Percentiles rank a stretch among this genome's conserved stretches.
phyloP scores from a whole-genome alignment of 495 filamentous ascomycete genomes.

The Penicillium cinerascens region DNA sequence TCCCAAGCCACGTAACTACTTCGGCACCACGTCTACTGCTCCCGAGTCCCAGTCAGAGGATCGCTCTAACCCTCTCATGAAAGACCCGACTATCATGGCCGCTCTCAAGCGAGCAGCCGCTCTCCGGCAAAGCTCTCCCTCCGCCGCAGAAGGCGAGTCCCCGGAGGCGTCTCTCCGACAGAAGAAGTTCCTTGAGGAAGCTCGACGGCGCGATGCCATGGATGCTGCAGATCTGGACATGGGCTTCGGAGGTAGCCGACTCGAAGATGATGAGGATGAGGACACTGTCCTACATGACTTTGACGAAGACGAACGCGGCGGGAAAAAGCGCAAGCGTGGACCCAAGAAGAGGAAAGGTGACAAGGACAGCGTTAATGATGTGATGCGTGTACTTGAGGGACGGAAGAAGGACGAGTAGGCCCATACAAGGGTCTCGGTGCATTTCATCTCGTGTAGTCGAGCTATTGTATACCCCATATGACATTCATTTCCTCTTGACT shows the following conservation, averaged over 20 bases:
- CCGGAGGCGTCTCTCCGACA: slow-evolving; percentile 59
- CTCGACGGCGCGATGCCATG: slow-evolving; percentile 55
- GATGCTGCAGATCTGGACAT: slow-evolving; percentile 93
- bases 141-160: slow-evolving; percentile 37
- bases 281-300: slow-evolving; percentile 63
- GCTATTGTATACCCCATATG: neutral
- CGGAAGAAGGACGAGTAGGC: slow-evolving; percentile 45
- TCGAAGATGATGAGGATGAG: slow-evolving; percentile 80
- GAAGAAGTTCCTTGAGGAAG: slow-evolving; percentile 68
- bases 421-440: neutral
- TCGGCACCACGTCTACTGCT: slow-evolving; percentile 23
- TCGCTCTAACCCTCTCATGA: slow-evolving; percentile 53
- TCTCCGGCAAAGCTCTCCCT: slow-evolving; percentile 51
- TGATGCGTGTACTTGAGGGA: slow-evolving; percentile 74
- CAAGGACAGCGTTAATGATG: slow-evolving; percentile 73
- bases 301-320: slow-evolving; percentile 48
- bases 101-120: slow-evolving; percentile 81
- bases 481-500: neutral
- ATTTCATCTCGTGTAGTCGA: neutral
- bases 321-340: slow-evolving; percentile 72
- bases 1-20: slow-evolving; percentile 40
- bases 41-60: slow-evolving; percentile 43
- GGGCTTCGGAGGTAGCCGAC: slow-evolving; percentile 83
- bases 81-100: slow-evolving; percentile 75
- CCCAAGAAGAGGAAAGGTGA: slow-evolving; percentile 86